These are phyloP conservation scores for Nemania diffusa DNA, from an alignment of 2,329 filamentous ascomycete genomes.

Conservation along the genomic window DNA sequence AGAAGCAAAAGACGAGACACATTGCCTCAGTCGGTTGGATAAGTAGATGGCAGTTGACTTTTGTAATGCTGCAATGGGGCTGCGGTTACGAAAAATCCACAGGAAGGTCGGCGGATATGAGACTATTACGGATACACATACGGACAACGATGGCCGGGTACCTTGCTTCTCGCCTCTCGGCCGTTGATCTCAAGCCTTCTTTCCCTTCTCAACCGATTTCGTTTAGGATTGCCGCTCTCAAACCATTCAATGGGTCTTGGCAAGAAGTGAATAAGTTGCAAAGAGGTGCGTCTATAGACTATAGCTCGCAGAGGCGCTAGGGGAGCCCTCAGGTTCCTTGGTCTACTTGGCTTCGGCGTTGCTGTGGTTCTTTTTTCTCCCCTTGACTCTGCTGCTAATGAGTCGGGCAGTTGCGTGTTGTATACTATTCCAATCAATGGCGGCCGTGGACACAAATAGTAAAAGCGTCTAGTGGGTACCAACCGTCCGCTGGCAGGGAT, in stretches of 20 bases:
- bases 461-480: slow-evolving; percentile 36
- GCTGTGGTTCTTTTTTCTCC: slow-evolving; percentile 25
- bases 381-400: slow-evolving; percentile 30
- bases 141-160: slow-evolving; percentile 33
- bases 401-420: slow-evolving; percentile 43
- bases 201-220: slow-evolving; percentile 28
- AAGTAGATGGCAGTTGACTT: slow-evolving; percentile 22
- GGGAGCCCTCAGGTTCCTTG: slow-evolving; percentile 26
- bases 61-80: slow-evolving; percentile 28
- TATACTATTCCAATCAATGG: slow-evolving; percentile 40
- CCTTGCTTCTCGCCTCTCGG: slow-evolving; percentile 40
- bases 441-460: slow-evolving; percentile 29
- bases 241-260: slow-evolving; percentile 27
- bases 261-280: slow-evolving; percentile 28
- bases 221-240: slow-evolving; percentile 39
- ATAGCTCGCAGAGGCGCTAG: slow-evolving; percentile 26
- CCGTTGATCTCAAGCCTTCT: slow-evolving; percentile 35
- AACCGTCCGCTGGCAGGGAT: slow-evolving; percentile 44
- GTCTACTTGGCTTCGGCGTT: slow-evolving; percentile 6
- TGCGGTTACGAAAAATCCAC: slow-evolving; percentile 30
- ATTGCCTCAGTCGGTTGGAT: slow-evolving; percentile 43
- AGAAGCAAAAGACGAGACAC: slow-evolving; percentile 44
- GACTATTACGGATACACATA: slow-evolving; percentile 38
- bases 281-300: slow-evolving; percentile 10
- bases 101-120: slow-evolving; percentile 29